Evolutionary conservation across 2,329 filamentous ascomycete species (phyloP).

Genomic region (Aspergillus udagawae): DNA sequence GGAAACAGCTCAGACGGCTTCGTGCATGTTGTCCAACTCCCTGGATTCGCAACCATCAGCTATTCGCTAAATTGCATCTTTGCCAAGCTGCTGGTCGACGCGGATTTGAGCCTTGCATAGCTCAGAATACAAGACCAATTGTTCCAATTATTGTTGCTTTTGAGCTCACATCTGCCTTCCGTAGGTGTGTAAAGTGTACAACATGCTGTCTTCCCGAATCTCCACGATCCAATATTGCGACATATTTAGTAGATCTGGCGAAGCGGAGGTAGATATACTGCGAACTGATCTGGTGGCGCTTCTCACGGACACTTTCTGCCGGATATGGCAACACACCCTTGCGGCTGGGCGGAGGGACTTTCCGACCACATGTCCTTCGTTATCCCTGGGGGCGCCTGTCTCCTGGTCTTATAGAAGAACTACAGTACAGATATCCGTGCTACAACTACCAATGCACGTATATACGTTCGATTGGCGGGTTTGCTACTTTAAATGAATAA

Average conservation of each 20-base stretch:
- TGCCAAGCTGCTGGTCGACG: background rate
- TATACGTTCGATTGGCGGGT: background rate
- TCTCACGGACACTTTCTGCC: background rate
- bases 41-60: constrained; percentile 4
- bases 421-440: too few relatives aligned
- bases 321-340: background rate
- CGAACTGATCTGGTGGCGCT: background rate
- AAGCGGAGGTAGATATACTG: too few relatives aligned
- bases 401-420: background rate
- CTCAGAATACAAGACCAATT: background rate
- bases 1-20: constrained; percentile 14
- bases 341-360: constrained; percentile 4
- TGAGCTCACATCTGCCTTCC: background rate
- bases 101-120: background rate
- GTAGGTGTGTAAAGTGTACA: too few relatives aligned
- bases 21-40: constrained; percentile 17
- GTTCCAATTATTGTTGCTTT: background rate
- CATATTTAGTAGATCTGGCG: too few relatives aligned
- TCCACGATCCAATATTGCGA: too few relatives aligned
- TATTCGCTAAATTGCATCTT: background rate
- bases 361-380: constrained; percentile 13
- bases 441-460: background rate
- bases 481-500: background rate
- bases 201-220: too few relatives aligned
- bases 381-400: background rate